Conservation (phyloP, 2,329 filamentous ascomycete genomes). For the Colletotrichum echinochloae region DNA sequence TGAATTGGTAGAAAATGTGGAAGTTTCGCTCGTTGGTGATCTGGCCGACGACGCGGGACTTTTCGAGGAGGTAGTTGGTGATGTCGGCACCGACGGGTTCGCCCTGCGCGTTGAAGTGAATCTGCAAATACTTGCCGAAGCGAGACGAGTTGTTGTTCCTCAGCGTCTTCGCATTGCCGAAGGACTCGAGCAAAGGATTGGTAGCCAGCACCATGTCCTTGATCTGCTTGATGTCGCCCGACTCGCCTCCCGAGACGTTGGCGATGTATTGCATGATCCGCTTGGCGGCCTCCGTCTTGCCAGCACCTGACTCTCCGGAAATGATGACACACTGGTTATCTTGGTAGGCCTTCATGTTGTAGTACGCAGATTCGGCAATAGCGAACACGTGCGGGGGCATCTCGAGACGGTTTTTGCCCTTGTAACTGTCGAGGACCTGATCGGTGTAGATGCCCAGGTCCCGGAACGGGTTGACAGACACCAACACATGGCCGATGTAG, state of each 20-base stretch:
- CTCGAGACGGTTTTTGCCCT: slow-evolving; percentile 96
- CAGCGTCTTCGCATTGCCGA: slow-evolving; percentile 97
- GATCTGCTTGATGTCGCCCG: slow-evolving; percentile 92
- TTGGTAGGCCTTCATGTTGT: slow-evolving; percentile 99
- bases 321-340: slow-evolving; percentile 99
- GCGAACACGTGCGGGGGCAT: slow-evolving; percentile 96
- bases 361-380: slow-evolving; percentile 95
- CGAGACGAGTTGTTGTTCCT: slow-evolving; percentile 99
- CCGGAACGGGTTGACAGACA: slow-evolving; percentile 98
- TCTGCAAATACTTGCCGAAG: slow-evolving; percentile 97
- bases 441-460: slow-evolving; percentile 99
- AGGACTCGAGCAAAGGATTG: slow-evolving; percentile 95
- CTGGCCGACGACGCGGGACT: slow-evolving; percentile 93
- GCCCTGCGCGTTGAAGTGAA: slow-evolving; percentile 92
- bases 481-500: slow-evolving; percentile 99
- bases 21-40: slow-evolving; percentile 97
- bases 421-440: slow-evolving; percentile 90
- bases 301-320: slow-evolving; percentile 96
- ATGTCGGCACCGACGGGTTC: slow-evolving; percentile 97
- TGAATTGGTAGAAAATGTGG: slow-evolving; percentile 99
- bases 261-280: slow-evolving; percentile 99
- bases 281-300: slow-evolving; percentile 98
- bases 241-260: slow-evolving; percentile 87
- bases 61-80: slow-evolving; percentile 97
- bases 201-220: slow-evolving; percentile 99